Conservation (phyloP, 2,329 filamentous ascomycete genomes). For the Cyphellophora attinorum region DNA sequence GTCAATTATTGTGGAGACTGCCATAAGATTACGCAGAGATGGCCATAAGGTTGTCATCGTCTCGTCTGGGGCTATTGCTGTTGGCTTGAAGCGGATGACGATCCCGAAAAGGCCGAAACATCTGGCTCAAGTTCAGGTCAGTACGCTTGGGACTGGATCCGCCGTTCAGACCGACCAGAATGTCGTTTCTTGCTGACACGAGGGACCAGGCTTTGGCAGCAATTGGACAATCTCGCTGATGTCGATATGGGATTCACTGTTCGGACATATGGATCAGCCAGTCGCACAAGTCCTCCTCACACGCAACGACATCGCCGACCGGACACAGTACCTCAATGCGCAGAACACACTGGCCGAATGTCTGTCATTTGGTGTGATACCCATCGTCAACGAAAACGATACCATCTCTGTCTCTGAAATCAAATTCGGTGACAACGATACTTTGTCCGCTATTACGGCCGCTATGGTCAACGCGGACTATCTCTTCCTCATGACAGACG, state of each 20-base stretch:
- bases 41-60: constrained; percentile 93
- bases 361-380: constrained; percentile 89
- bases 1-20: constrained; percentile 88
- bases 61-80: constrained; percentile 92
- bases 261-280: constrained; percentile 77
- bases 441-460: constrained; percentile 87
- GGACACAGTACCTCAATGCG: constrained; percentile 89
- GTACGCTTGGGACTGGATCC: no score
- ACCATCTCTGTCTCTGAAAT: constrained; percentile 95
- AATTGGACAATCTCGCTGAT: constrained; percentile 93
- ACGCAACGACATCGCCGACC: constrained; percentile 90
- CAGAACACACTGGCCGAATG: constrained; percentile 90
- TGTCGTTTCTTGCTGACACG: no score
- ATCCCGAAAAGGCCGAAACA: constrained; percentile 80
- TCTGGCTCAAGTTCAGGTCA: constrained; percentile 72
- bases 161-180: no score
- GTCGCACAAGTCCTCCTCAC: constrained; percentile 92
- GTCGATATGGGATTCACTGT: constrained; percentile 89
- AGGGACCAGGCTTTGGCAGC: constrained; percentile 70
- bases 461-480: constrained; percentile 97
- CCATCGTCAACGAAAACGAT: constrained; percentile 98
- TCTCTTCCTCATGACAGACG: constrained; percentile 96
- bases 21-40: constrained; percentile 75
- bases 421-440: constrained; percentile 99
- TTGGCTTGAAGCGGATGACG: constrained; percentile 84